Conservation (phyloP, 805 yeast species). For the Kurtzmaniella cleridarum region DNA sequence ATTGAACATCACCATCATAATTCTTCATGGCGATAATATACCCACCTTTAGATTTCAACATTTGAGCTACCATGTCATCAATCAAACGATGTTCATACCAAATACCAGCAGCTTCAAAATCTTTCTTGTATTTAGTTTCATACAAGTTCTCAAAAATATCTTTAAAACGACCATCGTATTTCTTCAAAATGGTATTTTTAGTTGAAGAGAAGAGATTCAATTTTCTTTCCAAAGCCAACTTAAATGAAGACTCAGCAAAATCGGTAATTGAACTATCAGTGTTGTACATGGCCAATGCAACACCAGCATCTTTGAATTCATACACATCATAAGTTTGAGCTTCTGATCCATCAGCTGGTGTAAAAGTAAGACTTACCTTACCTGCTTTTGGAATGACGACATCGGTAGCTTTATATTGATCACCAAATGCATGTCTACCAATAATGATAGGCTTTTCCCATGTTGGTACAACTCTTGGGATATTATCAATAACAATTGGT, state of each 20-base stretch:
- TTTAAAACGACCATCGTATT: constrained; percentile 93
- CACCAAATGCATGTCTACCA: constrained; percentile 97
- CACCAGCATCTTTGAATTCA: constrained; percentile 68
- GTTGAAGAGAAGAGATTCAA: constrained; percentile 83
- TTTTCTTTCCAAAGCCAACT: constrained; percentile 73
- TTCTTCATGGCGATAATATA: constrained; percentile 94
- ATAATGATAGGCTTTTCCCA: constrained; percentile 96
- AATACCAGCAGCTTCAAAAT: constrained; percentile 76
- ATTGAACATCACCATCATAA: constrained; percentile 96
- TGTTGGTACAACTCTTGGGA: constrained; percentile 83
- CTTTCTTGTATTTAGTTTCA: constrained; percentile 58
- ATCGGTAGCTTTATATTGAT: constrained; percentile 93
- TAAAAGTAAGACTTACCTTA: constrained; percentile 67
- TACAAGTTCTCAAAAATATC: constrained; percentile 84
- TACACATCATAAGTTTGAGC: constrained; percentile 55
- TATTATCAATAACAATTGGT: constrained; percentile 84
- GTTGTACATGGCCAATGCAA: constrained; percentile 91
- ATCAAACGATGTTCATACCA: constrained; percentile 96
- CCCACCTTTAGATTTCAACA: constrained; percentile 94
- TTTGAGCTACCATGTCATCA: constrained; percentile 98
- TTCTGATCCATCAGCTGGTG: constrained; percentile 60
- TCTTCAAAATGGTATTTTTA: constrained; percentile 90
- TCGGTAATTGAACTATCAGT: constrained; percentile 87
- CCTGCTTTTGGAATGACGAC: constrained; percentile 77
- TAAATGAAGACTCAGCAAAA: constrained; percentile 91